Conservation (phyloP, 129 eudicot species). For the Artemisia tridentata region DNA sequence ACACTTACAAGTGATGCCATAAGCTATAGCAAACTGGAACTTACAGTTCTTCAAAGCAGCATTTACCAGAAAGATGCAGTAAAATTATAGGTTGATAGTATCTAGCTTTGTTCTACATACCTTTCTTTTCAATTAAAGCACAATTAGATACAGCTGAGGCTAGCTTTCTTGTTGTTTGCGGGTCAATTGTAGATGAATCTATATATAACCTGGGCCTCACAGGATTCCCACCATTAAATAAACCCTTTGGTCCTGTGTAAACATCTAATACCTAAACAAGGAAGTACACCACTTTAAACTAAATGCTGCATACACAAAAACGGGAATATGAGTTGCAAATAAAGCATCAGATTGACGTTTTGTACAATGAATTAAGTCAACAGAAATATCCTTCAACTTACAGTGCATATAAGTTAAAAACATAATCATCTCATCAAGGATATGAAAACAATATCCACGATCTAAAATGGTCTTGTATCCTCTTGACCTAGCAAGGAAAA, state of each 20-base stretch:
- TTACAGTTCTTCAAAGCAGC: no score
- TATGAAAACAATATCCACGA: no score
- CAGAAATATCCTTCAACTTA: neutral
- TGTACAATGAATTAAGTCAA: slow-evolving; percentile 8
- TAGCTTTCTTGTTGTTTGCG: slow-evolving; percentile 83
- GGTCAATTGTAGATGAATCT: slow-evolving; percentile 95
- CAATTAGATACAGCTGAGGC: slow-evolving; percentile 56
- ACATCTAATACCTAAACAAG: slow-evolving; percentile 75
- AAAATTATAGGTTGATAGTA: neutral
- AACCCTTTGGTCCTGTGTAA: slow-evolving; percentile 76
- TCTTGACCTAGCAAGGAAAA: no score
- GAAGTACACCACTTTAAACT: slow-evolving; percentile 12
- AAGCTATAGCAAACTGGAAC: no score
- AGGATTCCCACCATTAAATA: slow-evolving; percentile 48
- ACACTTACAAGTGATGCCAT: no score
- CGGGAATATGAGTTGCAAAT: slow-evolving; percentile 6
- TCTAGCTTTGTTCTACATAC: slow-evolving; percentile 32
- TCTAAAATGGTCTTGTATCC: no score
- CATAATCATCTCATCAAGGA: neutral
- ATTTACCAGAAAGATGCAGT: no score
- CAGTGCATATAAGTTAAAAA: neutral
- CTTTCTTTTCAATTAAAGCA: slow-evolving; percentile 41
- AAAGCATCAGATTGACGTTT: slow-evolving; percentile 20
- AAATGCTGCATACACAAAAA: slow-evolving; percentile 10
- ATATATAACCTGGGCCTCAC: slow-evolving; percentile 74